These are phyloP conservation scores for Austroboletus eburneus DNA, from an alignment of 768 basidiomycete genomes.

Conservation along the genomic window DNA sequence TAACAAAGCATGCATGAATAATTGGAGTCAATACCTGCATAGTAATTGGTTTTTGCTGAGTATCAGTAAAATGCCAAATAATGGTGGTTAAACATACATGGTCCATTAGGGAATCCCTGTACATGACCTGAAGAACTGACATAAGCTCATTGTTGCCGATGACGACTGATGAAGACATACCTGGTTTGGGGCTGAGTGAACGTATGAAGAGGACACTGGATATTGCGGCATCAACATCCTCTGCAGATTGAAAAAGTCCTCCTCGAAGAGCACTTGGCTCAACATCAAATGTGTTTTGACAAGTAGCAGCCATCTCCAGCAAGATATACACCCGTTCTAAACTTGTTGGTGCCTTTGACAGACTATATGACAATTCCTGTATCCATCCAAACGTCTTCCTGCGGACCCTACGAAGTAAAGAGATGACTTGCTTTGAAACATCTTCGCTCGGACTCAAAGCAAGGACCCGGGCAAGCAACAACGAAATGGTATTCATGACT, in stretches of 20 bases:
- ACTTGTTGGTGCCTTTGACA: neutral
- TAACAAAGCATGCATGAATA: constrained; percentile 3
- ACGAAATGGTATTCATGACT: constrained; percentile 27
- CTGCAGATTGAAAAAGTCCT: constrained; percentile 6
- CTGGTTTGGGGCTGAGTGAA: constrained; percentile 7
- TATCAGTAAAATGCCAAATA: no score
- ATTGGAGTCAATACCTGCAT: no score
- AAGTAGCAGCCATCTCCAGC: neutral
- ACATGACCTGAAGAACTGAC: neutral
- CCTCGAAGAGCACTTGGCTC: neutral
- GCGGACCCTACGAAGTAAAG: neutral
- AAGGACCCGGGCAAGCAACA: constrained; percentile 16
- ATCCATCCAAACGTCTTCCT: neutral
- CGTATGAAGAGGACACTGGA: constrained; percentile 23
- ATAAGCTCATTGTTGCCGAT: neutral
- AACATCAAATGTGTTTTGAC: neutral
- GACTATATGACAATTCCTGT: neutral
- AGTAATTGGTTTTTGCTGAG: no score
- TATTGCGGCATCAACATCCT: constrained; percentile 12
- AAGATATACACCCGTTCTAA: neutral
- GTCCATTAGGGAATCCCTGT: no score
- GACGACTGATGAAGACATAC: neutral
- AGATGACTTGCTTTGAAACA: neutral
- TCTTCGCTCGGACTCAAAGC: neutral
- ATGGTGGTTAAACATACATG: no score